These are phyloP conservation scores for Cladophialophora chaetospira DNA, from an alignment of 2,329 filamentous ascomycete species.

Conservation along the genomic window DNA sequence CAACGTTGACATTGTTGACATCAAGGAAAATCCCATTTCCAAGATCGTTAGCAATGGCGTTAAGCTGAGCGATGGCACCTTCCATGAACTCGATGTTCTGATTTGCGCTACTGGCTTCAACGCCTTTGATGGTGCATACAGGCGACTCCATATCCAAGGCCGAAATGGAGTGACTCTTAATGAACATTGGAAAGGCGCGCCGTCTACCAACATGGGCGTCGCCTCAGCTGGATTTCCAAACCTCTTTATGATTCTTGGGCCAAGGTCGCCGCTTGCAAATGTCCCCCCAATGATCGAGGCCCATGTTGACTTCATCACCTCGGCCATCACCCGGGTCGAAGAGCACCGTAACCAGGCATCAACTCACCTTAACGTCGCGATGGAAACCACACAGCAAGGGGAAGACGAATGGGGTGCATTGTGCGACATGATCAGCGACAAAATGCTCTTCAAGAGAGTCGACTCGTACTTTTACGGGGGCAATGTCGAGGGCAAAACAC, in stretches of 20 bases:
- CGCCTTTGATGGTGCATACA: conserved; percentile 38
- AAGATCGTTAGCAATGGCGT: conserved; percentile 36
- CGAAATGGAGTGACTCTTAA: conserved; percentile 40
- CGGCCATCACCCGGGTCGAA: conserved; percentile 11
- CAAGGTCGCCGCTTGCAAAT: conserved; percentile 58
- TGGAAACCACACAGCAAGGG: conserved; percentile 37
- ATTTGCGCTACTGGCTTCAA: conserved; percentile 35
- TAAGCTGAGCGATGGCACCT: conserved; percentile 27
- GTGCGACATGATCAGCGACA: conserved; percentile 35
- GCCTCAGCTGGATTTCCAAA: conserved; percentile 48
- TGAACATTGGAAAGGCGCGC: conserved; percentile 41
- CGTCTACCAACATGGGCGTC: conserved; percentile 46
- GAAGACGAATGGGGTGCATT: conserved; percentile 50
- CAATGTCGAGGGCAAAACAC: conserved; percentile 55
- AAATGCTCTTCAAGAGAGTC: conserved; percentile 40
- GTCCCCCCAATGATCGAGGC: conserved; percentile 57
- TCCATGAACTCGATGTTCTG: conserved; percentile 36
- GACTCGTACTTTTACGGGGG: conserved; percentile 58
- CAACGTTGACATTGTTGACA: conserved; percentile 49
- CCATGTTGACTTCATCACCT: conserved; percentile 55
- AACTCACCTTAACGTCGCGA: neutral
- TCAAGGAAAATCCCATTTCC: conserved; percentile 36
- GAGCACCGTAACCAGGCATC: conserved; percentile 50
- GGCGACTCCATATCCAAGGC: conserved; percentile 42
- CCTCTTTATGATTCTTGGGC: conserved; percentile 56